Base-by-base conservation (phyloP, 2,329 filamentous ascomycete genomes). In the Ilyonectria destructans region DNA sequence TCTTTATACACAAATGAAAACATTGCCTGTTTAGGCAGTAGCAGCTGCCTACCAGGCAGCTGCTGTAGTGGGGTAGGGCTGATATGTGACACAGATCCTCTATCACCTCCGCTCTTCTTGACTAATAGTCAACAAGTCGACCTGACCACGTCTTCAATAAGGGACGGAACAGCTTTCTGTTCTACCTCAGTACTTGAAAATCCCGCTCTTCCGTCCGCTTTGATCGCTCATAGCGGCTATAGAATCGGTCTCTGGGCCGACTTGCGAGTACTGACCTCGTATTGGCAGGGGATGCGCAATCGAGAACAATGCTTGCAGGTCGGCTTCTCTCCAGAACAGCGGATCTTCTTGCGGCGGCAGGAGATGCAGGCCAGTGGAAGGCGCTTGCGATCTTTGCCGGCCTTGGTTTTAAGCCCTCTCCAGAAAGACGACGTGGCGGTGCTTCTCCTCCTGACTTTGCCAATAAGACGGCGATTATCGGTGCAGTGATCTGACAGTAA, bases 191-290 rank as follows among this genome's bases (percentile, higher is more conserved):
- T 23, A 23, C 23, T 23, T 23, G 3, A 23, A 23, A 23, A 23
- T 23, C 23, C 23, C 96, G 92, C 77, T 98, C 96, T 81, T 99
- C 96, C 96, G 98, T 98, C 65, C 96, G 88, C 85, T 97, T 98
- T 73, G 98, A 82, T 60, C 96, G 89, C 82, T 97, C 75, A 98
- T 84, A 95, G 98, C 98, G 48, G 95, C 95, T 96, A 98, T 98
- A 81, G 98, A 98, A 81, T 98, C 96, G n/a, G 96, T 98, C 59
- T 96, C 89, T 2, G 96, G 96, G 95, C 95, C 1, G 96, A 95
- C 81, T 98, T 98, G 68, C 96, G 89, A 4, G 95, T 95, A 0
- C 95, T 98, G 67, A 97, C 94, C 78, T 98, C 98, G 87, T 98
- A 98, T 6, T 98, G 95, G 79, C 96, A 99, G 2, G 96, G 96